Conservation (phyloP, 495 filamentous ascomycete species). For the Friedmanniomyces simplex region DNA sequence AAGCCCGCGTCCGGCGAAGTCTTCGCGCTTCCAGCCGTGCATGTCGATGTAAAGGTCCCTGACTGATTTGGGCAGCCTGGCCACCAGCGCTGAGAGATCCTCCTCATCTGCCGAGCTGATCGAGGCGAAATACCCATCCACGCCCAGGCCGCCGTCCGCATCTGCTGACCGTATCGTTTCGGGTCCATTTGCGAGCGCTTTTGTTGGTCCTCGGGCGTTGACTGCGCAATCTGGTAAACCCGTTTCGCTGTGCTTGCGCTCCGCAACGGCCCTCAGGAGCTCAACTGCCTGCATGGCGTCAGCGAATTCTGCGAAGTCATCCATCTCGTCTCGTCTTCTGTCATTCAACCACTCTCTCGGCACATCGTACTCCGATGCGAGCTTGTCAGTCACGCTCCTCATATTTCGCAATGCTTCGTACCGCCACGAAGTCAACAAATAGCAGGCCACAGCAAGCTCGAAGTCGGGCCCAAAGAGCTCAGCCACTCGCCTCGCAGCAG, state of each 20-base stretch:
- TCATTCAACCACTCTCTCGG: not conserved
- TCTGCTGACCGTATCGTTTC: no score
- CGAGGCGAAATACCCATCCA: no score
- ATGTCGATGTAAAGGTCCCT: not conserved
- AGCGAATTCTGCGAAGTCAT: not conserved
- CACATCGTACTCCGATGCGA: not conserved
- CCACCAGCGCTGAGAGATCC: no score
- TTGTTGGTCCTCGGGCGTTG: no score
- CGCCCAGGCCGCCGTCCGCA: no score
- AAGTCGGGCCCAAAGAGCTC: not conserved
- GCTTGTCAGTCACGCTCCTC: not conserved
- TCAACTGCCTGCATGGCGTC: not conserved
- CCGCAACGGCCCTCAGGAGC: not conserved
- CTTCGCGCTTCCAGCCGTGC: not conserved
- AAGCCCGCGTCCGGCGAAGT: not conserved
- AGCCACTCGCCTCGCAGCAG: not conserved
- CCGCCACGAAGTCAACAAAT: not conserved
- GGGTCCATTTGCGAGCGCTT: no score
- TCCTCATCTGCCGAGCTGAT: no score
- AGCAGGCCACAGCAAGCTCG: not conserved
- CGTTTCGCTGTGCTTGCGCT: not conserved
- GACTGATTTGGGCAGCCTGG: not conserved
- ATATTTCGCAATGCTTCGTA: not conserved
- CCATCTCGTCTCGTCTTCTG: not conserved
- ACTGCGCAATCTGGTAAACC: not conserved